A percentile compares a stretch with the other conserved stretches of the same genome.
Conservation (phyloP, 2,329 filamentous ascomycete species). For the Fusarium cicatricum region DNA sequence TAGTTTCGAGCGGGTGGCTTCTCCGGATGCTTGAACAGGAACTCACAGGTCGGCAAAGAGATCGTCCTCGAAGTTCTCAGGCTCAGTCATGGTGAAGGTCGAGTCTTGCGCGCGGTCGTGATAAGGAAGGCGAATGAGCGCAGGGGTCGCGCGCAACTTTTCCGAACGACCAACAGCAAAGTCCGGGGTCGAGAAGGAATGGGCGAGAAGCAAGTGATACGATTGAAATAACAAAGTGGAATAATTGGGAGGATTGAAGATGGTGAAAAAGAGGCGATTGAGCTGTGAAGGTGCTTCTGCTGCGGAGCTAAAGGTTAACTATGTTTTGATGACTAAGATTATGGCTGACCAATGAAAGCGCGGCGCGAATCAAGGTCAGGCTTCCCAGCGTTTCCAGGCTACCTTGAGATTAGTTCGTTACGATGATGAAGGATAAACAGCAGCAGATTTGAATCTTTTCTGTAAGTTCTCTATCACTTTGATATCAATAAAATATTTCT, state of each 20-base stretch:
- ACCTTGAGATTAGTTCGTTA: too few species aligned
- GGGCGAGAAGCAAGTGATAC: neutral
- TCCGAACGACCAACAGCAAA: neutral
- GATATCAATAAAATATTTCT: too few species aligned
- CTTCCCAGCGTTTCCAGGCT: constrained; percentile 1
- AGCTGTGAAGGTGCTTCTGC: constrained; percentile 32
- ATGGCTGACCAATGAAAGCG: constrained; percentile 16
- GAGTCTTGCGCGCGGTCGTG: constrained; percentile 12
- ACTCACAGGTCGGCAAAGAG: constrained; percentile 94
- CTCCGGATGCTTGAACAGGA: neutral
- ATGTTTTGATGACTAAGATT: constrained; percentile 34
- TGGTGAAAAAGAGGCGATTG: constrained; percentile 20
- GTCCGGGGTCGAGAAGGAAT: neutral
- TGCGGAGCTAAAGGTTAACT: constrained; percentile 24
- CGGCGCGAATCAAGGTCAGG: constrained; percentile 12
- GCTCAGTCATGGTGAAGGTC: constrained; percentile 72
- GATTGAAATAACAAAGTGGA: constrained; percentile 4
- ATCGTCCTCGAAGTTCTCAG: constrained; percentile 88
- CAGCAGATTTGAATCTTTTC: neutral
- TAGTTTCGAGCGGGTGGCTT: neutral
- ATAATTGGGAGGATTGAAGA: constrained; percentile 15
- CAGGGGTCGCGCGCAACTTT: constrained; percentile 8
- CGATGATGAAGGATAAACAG: neutral
- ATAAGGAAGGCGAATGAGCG: constrained; percentile 9
- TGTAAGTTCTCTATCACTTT: too few species aligned